Percentiles rank a stretch among this genome's conserved stretches.
These are phyloP conservation scores for Toxicodendron radicans DNA, from an alignment of 345 rosid genomes.

Conservation along the genomic window DNA sequence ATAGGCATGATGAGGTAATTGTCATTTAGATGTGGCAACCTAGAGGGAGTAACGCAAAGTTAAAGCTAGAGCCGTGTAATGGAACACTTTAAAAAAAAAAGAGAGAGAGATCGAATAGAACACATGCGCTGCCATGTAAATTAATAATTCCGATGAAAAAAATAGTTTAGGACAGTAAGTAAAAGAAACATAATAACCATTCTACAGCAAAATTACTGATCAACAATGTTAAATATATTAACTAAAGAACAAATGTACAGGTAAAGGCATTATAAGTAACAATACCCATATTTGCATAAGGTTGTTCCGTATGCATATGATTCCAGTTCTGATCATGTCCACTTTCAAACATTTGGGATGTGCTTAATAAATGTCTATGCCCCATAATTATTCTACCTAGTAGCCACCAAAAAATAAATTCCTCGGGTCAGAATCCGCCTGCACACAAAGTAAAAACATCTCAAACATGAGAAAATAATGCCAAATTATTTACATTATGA, in stretches of 20 bases:
- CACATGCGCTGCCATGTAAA: background rate
- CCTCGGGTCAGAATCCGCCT: slow-evolving; percentile 38
- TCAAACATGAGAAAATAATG: slow-evolving; percentile 15
- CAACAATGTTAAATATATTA: slow-evolving; percentile 6
- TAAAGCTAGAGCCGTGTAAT: background rate
- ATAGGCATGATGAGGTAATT: background rate
- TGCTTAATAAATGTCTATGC: slow-evolving; percentile 57
- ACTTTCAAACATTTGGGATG: slow-evolving; percentile 53
- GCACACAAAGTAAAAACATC: slow-evolving; percentile 24
- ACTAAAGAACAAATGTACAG: slow-evolving; percentile 7
- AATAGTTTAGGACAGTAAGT: background rate
- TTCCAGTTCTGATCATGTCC: slow-evolving; percentile 73
- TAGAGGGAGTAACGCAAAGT: background rate
- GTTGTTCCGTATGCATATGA: slow-evolving; percentile 58
- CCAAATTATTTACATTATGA: slow-evolving; percentile 8
- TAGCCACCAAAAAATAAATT: slow-evolving; percentile 12
- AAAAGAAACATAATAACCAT: background rate
- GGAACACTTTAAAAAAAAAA: background rate
- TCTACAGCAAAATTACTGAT: background rate
- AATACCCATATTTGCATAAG: slow-evolving; percentile 52
- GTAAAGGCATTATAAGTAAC: slow-evolving; percentile 9
- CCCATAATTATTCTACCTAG: slow-evolving; percentile 46
- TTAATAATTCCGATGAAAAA: background rate
- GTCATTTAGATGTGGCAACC: background rate
- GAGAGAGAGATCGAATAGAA: background rate